phyloP scores from a whole-genome alignment of 805 yeast genomes.

The Myxozyma geophila region DNA sequence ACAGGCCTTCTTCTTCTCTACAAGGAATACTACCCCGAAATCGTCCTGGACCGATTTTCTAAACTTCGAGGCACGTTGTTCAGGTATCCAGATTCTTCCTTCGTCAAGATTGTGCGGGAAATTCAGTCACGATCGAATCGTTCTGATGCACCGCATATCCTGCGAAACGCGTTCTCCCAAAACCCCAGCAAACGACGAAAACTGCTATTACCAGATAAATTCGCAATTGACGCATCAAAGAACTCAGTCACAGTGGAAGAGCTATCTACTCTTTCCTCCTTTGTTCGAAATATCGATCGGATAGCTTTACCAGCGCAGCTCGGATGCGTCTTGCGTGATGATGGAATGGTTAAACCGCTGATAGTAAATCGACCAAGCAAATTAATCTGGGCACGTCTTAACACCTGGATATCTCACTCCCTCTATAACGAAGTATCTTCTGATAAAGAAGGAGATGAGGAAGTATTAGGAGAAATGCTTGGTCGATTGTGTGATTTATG shows the following conservation, averaged over 20 bases:
- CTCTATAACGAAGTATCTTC: constrained; percentile 11
- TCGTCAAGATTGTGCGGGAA: constrained; percentile 6
- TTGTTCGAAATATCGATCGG: constrained; percentile 17
- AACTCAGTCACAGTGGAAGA: constrained; percentile 26
- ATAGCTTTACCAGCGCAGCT: constrained; percentile 30
- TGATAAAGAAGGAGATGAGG: not conserved
- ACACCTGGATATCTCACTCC: constrained; percentile 22
- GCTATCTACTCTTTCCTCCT: constrained; percentile 11
- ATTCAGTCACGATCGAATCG: not conserved
- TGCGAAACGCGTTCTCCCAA: constrained; percentile 13
- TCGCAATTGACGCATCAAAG: constrained; percentile 6
- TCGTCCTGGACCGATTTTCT: constrained; percentile 15
- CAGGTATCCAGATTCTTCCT: constrained; percentile 22
- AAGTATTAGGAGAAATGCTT: constrained; percentile 17
- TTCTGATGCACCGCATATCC: not conserved
- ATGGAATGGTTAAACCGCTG: constrained; percentile 19
- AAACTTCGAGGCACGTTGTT: constrained; percentile 18
- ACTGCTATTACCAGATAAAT: constrained; percentile 9
- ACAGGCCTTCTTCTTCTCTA: constrained; percentile 27
- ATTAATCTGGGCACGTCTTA: constrained; percentile 22
- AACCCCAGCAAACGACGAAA: constrained; percentile 18
- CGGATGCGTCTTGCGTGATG: constrained; percentile 29
- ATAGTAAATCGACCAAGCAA: constrained; percentile 23
- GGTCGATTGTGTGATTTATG: constrained; percentile 9
- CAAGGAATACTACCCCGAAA: constrained; percentile 32